Evolutionary conservation across 2,329 filamentous ascomycete species (phyloP), one percentile per base, ranked within the genome.

Genomic region (Zopfia rhizophila): DNA sequence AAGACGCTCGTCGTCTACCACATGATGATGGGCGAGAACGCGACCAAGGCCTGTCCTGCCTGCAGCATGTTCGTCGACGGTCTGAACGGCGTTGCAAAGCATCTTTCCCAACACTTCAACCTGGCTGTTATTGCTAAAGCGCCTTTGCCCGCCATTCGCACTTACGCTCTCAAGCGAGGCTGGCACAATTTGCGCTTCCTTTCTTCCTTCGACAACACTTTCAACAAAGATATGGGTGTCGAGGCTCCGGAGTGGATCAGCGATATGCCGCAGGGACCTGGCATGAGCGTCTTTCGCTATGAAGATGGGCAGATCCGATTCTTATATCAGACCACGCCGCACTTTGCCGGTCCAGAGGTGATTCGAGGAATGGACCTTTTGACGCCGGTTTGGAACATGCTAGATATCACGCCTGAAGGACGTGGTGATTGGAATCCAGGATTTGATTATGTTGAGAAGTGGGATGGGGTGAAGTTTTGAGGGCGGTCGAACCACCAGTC

Each of bases 161-260:
- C 25, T 6, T 56, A 42, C 27, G 51, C 50, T 7, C 13, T 25
- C 23, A 51, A 48, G 27, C 37, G 47, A 7, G 27, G 31, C 5
- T 56, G 51, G 51, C 35, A 39, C 10, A 39, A 56, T 16, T 17
- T 56, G 13, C 46, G 53, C 19, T 38, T 56, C 27, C 28, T 56
- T 12, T 56, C 51, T n/a, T 55, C 45, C 11, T 17, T 16, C 11
- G 14, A 21, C 3, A 54, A 38, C 23, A 23, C 18, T 6, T 56
- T 56, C 40, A 56, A 54, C 30, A 48, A 45, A 31, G 51, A 56
- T 23, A 51, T 56, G 51, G 30, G 33, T 3, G 30, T 51, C n/a
- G 50, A 56, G 38, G 24, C 23, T 11, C 28, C 37, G 18, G 44
- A 33, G 17, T 55, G 48, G 51, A 33, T 41, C 11, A 2, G 11